These are phyloP conservation scores for Claviceps monticola DNA, from an alignment of 2,329 filamentous ascomycete species.

Conservation along the genomic window DNA sequence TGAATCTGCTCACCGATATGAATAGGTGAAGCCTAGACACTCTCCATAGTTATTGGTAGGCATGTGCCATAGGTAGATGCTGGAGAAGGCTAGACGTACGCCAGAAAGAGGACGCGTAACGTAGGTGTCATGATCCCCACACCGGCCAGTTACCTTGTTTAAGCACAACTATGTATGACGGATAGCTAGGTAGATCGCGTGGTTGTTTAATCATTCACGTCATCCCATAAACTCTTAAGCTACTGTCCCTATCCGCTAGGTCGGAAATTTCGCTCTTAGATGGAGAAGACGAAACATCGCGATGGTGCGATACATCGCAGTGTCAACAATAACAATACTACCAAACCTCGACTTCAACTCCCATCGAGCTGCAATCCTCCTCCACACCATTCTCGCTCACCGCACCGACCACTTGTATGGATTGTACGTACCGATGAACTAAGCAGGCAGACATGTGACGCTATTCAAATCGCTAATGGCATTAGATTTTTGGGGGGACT, in stretches of 20 bases:
- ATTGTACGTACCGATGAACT: constrained; percentile 31
- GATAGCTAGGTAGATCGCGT: neutral
- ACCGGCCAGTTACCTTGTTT: neutral
- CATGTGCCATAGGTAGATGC: neutral
- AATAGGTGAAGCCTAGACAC: too few species aligned
- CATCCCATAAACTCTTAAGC: neutral
- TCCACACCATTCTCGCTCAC: constrained; percentile 49
- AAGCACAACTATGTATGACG: neutral
- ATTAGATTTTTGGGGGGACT: constrained; percentile 82
- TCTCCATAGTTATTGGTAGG: too few species aligned
- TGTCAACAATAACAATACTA: constrained; percentile 4
- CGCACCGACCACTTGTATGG: constrained; percentile 70
- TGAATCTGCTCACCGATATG: too few species aligned
- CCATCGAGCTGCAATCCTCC: constrained; percentile 76
- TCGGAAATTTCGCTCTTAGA: neutral
- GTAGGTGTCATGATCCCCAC: neutral
- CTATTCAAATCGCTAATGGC: neutral
- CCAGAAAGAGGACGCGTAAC: neutral
- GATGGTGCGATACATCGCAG: constrained; percentile 7
- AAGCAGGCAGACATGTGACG: too few species aligned
- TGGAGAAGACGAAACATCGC: constrained; percentile 7
- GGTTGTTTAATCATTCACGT: neutral
- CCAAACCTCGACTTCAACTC: constrained; percentile 32
- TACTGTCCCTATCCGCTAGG: neutral
- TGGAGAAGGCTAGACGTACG: neutral